phyloP scores from a whole-genome alignment of 257 asterid genomes.

The Solanum chiquidenum region DNA sequence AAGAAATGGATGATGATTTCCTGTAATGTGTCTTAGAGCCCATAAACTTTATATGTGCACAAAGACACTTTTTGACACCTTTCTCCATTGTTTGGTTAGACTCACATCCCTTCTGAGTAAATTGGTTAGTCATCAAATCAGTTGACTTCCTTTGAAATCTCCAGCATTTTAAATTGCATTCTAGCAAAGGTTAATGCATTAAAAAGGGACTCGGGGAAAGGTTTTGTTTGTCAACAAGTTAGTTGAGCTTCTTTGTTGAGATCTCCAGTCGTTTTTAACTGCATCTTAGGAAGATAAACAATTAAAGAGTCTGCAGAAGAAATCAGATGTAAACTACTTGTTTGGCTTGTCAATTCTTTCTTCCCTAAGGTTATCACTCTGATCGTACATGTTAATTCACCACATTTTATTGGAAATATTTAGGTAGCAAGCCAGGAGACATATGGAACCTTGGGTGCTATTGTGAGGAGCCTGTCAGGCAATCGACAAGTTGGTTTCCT shows the following conservation, averaged over 20 bases:
- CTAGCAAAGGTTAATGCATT: neutral
- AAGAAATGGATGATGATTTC: neutral
- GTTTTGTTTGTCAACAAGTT: neutral
- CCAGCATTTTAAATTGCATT: neutral
- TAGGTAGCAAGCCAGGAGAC: slow-evolving; percentile 99
- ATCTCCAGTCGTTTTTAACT: neutral
- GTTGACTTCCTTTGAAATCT: neutral
- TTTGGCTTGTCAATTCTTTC: neutral
- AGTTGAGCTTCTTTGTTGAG: neutral
- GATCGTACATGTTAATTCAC: neutral
- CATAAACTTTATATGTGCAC: neutral
- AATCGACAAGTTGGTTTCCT: slow-evolving; percentile 83
- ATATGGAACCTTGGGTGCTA: slow-evolving; percentile 94
- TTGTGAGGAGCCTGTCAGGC: slow-evolving; percentile 88
- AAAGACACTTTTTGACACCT: neutral
- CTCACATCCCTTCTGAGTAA: neutral
- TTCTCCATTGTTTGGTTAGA: neutral
- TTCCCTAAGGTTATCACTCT: neutral
- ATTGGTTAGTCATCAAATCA: neutral
- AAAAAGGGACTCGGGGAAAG: neutral
- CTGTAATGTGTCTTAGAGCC: neutral
- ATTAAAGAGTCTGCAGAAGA: neutral
- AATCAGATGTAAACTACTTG: neutral
- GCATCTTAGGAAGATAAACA: neutral
- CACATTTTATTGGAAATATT: neutral